Percentiles rank a stretch among this genome's conserved stretches.
Conservation (phyloP, 805 yeast genomes). For the Saturnispora galanensis region DNA sequence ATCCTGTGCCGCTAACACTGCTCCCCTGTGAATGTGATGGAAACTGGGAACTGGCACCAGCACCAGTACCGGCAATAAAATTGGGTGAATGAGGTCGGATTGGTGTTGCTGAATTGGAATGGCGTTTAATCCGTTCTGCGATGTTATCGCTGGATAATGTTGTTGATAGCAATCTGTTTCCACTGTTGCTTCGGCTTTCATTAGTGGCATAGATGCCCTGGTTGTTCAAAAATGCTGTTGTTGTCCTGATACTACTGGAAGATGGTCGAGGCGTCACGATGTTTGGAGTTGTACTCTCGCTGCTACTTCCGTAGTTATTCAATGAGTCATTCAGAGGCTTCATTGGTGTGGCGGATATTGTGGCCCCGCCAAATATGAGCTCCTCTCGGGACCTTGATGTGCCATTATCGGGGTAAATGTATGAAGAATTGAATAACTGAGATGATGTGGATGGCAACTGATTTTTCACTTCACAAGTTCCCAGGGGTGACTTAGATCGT, state of each 20-base stretch:
- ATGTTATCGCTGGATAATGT: constrained; percentile 2
- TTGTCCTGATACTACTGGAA: constrained; percentile 6
- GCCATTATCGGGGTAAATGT: not conserved
- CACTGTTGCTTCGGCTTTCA: constrained; percentile 4
- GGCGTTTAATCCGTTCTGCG: constrained; percentile 4
- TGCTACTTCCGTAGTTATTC: not conserved
- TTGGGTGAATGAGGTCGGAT: constrained; percentile 29
- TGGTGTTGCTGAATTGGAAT: constrained; percentile 15
- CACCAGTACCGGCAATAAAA: constrained; percentile 16
- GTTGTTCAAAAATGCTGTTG: constrained; percentile 1
- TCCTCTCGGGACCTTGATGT: constrained; percentile 1
- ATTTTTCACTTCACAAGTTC: not conserved
- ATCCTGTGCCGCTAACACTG: constrained; percentile 25
- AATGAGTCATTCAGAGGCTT: not conserved
- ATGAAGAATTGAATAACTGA: constrained; percentile 1
- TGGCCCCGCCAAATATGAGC: not conserved
- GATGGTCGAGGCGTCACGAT: not conserved
- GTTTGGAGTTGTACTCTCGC: constrained; percentile 1
- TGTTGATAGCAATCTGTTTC: not conserved
- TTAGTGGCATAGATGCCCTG: not conserved
- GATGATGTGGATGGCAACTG: constrained; percentile 1
- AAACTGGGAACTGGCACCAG: too few relatives aligned
- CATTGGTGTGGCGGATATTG: not conserved
- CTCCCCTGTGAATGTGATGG: too few relatives aligned
- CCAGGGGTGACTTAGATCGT: constrained; percentile 3